Evolutionary conservation across 495 filamentous ascomycete genomes (phyloP).

Genomic region (Aspergillus coremiiformis): DNA sequence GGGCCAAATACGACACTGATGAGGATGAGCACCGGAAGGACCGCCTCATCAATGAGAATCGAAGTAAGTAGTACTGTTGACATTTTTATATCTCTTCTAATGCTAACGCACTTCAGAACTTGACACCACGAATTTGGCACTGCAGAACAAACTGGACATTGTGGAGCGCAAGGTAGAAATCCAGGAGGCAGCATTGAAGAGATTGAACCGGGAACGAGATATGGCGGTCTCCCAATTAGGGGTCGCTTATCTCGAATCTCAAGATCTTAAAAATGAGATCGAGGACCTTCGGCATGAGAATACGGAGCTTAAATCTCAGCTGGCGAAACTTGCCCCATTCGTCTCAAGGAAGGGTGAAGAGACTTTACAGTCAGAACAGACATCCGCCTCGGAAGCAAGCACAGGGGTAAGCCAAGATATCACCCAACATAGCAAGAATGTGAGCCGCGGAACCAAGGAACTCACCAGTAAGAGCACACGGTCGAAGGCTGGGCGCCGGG

Average conservation of each 20-base stretch:
- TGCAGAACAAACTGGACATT: constrained; percentile 52
- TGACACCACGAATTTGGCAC: constrained; percentile 48
- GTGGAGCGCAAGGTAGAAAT: constrained; percentile 52
- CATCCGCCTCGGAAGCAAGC: constrained; percentile 21
- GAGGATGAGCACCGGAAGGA: constrained; percentile 30
- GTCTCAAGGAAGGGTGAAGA: constrained; percentile 25
- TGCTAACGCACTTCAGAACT: constrained; percentile 38
- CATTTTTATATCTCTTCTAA: neutral
- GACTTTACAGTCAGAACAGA: constrained; percentile 26
- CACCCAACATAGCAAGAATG: constrained; percentile 28
- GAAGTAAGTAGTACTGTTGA: constrained; percentile 40
- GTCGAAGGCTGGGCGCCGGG: constrained; percentile 23
- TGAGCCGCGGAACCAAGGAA: constrained; percentile 30
- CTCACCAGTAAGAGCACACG: constrained; percentile 28
- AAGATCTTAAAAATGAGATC: constrained; percentile 56
- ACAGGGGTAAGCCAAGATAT: constrained; percentile 30
- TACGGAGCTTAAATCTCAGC: constrained; percentile 37
- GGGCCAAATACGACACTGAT: constrained; percentile 35
- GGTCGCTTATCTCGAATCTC: constrained; percentile 53
- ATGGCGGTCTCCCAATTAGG: constrained; percentile 57
- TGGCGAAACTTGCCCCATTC: constrained; percentile 19
- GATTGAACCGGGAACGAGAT: constrained; percentile 57
- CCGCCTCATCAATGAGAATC: constrained; percentile 43
- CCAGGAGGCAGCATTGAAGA: constrained; percentile 52
- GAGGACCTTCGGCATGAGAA: constrained; percentile 44